These are phyloP conservation scores for Castanea mollissima DNA, from an alignment of 306 rosid genomes.

Conservation along the genomic window DNA sequence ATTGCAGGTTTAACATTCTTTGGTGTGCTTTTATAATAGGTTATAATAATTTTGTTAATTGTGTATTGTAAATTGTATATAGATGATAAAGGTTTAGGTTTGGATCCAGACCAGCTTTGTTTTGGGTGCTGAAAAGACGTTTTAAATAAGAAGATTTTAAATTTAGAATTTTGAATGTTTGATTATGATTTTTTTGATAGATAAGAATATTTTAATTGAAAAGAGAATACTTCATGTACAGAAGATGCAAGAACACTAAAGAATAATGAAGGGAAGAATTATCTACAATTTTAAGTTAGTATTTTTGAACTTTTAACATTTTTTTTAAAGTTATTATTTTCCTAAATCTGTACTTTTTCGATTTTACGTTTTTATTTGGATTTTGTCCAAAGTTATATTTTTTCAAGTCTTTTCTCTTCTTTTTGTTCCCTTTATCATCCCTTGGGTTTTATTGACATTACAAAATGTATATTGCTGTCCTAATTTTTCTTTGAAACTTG, in stretches of 20 bases:
- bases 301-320: too few relatives aligned
- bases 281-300: too few relatives aligned
- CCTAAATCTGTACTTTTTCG: neutral
- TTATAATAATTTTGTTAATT: neutral
- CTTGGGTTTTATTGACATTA: neutral
- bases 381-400: too few relatives aligned
- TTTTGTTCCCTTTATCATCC: too few relatives aligned
- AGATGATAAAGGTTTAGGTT: neutral
- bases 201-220: too few relatives aligned
- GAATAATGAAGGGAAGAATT: too few relatives aligned
- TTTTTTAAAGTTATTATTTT: neutral
- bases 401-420: too few relatives aligned
- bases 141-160: neutral
- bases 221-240: too few relatives aligned
- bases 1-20: neutral
- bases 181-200: neutral
- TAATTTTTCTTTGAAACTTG: neutral
- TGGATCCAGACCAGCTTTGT: neutral
- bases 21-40: neutral
- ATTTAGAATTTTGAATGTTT: neutral
- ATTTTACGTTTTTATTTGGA: too few relatives aligned
- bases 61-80: neutral
- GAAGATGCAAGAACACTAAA: too few relatives aligned
- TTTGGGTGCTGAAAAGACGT: neutral
- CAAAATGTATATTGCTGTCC: neutral